Percentiles rank a stretch among this genome's conserved stretches.
Conservation (phyloP, 495 filamentous ascomycete species). For the Haplographium delicatum region DNA sequence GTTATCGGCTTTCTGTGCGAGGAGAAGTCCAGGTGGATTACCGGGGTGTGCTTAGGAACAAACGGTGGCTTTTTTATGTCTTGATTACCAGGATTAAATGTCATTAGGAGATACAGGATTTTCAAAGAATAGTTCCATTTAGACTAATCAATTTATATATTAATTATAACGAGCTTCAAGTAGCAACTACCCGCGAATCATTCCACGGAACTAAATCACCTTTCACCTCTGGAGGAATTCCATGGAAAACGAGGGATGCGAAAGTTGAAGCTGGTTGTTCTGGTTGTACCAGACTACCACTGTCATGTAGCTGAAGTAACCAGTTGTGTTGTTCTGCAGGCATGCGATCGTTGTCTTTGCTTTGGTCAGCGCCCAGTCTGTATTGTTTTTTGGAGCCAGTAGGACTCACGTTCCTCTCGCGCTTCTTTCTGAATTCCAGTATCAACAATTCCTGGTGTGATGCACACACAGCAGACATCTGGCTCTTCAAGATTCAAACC, state of each 20-base stretch:
- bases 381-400: not conserved
- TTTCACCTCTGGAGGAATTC: not conserved
- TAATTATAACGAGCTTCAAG: too few species aligned
- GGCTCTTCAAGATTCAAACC: not conserved
- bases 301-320: not conserved
- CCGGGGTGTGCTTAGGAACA: not conserved
- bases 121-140: too few species aligned
- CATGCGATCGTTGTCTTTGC: not conserved
- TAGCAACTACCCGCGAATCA: not conserved
- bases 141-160: too few species aligned
- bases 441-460: not conserved
- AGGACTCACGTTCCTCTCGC: not conserved
- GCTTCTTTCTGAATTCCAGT: not conserved
- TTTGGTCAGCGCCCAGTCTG: not conserved
- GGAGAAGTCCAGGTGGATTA: slow-evolving; percentile 1
- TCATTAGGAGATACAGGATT: too few species aligned
- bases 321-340: not conserved
- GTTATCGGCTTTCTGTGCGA: not conserved
- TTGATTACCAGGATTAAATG: too few species aligned
- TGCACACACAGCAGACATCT: not conserved
- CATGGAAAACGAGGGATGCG: not conserved
- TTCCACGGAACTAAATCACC: not conserved
- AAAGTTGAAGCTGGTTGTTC: not conserved
- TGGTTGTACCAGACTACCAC: not conserved
- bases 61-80: slow-evolving; percentile 1